Conservation (phyloP, 495 filamentous ascomycete species). For the Aspergillus homomorphus region DNA sequence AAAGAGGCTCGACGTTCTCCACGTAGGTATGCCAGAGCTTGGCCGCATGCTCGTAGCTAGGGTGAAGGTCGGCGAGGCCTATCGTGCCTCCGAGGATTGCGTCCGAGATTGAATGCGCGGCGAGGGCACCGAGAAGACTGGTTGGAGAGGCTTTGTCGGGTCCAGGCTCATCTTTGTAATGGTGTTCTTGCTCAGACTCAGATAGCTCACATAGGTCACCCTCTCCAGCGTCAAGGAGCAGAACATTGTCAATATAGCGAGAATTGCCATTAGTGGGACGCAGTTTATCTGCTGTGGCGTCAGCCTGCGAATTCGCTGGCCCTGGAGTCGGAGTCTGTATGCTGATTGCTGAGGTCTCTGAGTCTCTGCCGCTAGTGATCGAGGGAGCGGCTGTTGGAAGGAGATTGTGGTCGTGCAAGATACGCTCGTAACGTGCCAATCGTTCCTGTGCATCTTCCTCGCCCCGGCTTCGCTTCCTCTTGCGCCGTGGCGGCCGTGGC, state of each 20-base stretch:
- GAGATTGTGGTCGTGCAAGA: constrained; percentile 19
- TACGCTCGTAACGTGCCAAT: constrained; percentile 19
- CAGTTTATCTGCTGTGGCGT: not conserved
- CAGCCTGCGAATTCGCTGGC: not conserved
- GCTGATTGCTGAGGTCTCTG: not conserved
- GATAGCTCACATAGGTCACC: constrained; percentile 15
- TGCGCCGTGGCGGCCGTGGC: constrained; percentile 9
- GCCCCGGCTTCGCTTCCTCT: constrained; percentile 12
- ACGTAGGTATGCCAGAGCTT: constrained; percentile 60
- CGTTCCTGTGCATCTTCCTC: constrained; percentile 13
- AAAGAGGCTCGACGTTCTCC: constrained; percentile 61
- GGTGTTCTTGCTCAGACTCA: constrained; percentile 13
- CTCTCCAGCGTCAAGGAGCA: constrained; percentile 17
- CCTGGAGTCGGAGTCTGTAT: not conserved
- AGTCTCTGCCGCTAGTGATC: too few species aligned
- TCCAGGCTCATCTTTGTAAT: too few species aligned
- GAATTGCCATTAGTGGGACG: constrained; percentile 16
- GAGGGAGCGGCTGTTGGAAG: constrained; percentile 19
- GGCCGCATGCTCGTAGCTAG: constrained; percentile 17
- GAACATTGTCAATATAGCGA: constrained; percentile 21
- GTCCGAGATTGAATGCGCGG: constrained; percentile 11
- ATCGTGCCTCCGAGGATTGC: constrained; percentile 5
- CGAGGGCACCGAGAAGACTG: not conserved
- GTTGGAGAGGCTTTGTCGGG: too few species aligned
- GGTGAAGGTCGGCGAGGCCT: constrained; percentile 13